Evolutionary conservation across 805 yeast genomes (phyloP).

Genomic region (Yamadazyma scolyti): DNA sequence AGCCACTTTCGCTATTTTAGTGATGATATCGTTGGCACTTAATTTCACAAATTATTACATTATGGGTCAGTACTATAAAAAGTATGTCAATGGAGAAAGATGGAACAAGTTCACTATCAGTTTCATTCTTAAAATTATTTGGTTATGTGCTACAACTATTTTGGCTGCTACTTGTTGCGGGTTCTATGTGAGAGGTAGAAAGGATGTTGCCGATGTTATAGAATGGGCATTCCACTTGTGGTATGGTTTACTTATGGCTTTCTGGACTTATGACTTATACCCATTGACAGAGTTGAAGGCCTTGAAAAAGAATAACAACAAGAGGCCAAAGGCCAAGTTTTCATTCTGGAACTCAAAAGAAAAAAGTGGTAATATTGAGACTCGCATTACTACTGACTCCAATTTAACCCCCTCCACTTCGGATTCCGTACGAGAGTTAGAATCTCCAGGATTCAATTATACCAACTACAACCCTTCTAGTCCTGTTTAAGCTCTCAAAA

Average conservation of each 20-base stretch:
- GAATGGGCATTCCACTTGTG: slow-evolving; percentile 27
- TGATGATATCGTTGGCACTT: slow-evolving; percentile 20
- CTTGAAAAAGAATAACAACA: slow-evolving; percentile 5
- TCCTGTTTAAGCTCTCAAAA: slow-evolving; percentile 3
- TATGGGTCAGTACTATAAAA: slow-evolving; percentile 26
- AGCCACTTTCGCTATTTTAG: slow-evolving; percentile 22
- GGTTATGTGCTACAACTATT: slow-evolving; percentile 19
- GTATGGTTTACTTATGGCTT: slow-evolving; percentile 22
- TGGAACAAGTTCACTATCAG: slow-evolving; percentile 27
- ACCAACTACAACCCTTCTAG: slow-evolving; percentile 9
- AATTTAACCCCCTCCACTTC: slow-evolving; percentile 8
- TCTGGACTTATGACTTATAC: slow-evolving; percentile 26
- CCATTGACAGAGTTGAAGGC: slow-evolving; percentile 22
- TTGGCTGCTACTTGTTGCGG: slow-evolving; percentile 18
- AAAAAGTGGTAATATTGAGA: slow-evolving; percentile 4
- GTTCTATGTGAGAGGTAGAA: slow-evolving; percentile 16
- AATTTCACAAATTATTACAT: slow-evolving; percentile 25
- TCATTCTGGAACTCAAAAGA: slow-evolving; percentile 11
- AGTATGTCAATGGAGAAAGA: slow-evolving; percentile 23
- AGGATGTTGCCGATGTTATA: slow-evolving; percentile 15
- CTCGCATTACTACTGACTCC: slow-evolving; percentile 9
- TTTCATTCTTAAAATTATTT: slow-evolving; percentile 19
- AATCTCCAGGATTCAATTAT: slow-evolving; percentile 11
- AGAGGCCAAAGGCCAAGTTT: slow-evolving; percentile 6
- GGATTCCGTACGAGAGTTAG: slow-evolving; percentile 8